Base-by-base conservation (phyloP, 108 stramenopile species). In the Aurantiochytrium sp. region DNA sequence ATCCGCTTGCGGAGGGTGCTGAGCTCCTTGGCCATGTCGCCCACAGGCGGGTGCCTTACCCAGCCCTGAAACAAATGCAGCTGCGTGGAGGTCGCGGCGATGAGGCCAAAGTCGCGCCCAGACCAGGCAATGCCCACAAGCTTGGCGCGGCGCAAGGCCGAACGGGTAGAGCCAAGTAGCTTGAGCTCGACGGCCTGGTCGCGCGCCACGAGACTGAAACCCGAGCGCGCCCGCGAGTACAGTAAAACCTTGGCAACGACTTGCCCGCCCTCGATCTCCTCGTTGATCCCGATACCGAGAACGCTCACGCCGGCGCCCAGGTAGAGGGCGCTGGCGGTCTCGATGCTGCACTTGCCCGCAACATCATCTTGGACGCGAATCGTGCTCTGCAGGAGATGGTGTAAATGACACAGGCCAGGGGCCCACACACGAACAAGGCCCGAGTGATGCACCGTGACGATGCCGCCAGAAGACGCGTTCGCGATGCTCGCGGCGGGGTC, bases 41-140 rank as follows among this genome's bases (percentile, higher is more conserved):
- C 45, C 2, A 41, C 73, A 27, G 39, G 42, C n/a, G 73, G 42
- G 27, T 81, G 45, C n/a, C 73, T 6, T 17, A 81, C n/a, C 73
- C 73, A 81, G 27, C 73, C 73, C 45, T 81, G 73, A 2, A 81
- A 81, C 6, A 81, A 24, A 42, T 81, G 73, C n/a, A 81, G 21
- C 30, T 81, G 42, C 6, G 15, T 48, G 10, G 39, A 48, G 19
- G 73, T 48, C 12, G 73, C 73, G 45, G 45, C 45, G 19, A 48
- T 48, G 24, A 81, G 39, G 30, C 73, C 73, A 81, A 81, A 81
- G 45, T 81, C 73, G 3, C 73, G 73, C 12, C 73, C 73, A 19
- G 73, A 81, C 73, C 73, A 81, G 12, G 73, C 73, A 81, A 81
- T 41, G 15, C 73, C 73, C 45, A 41, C 42, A 5, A 81, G 27